Evolutionary conservation across 116 monocot genomes (phyloP), one percentile per base, ranked within the genome.

Genomic region (Iris pallida): DNA sequence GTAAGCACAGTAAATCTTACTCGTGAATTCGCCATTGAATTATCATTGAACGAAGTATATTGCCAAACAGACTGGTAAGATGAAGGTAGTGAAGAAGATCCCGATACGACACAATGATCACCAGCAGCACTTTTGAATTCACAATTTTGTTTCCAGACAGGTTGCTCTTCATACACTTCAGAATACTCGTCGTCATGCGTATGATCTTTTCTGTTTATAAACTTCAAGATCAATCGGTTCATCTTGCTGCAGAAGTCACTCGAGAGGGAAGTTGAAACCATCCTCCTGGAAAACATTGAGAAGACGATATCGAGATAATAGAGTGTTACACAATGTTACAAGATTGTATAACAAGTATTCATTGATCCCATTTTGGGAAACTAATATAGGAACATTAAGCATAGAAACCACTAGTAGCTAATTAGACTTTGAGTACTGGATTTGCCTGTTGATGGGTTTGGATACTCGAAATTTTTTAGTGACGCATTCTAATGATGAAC

Each of bases 181-280:
- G 8, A 45, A 46, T 47, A 70, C 42, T 70, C 73, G 8, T 87
- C 44, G 69, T 63, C 73, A 18, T 42, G 68, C 66, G 54, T 30
- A 12, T 20, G 82, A 49, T 55, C 70, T 83, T 72, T 63, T 76
- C 66, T 80, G 10, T 64, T 71, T 58, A 88, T 47, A 43, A 83
- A 58, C 45, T 80, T 76, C 59, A 68, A 55, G n/a, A 92, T 18
- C 44, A 92, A 20, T 54, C 58, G 61, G 47, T 92, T 78, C 85
- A 92, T 79, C 58, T 71, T 79, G 15, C 71, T 59, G 7, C 85
- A 64, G 54, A 92, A 92, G 11, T 83, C 83, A 63, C 85, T 81
- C 8, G 76, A 65, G 66, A 92, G 88, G 18, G 79, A 80, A 30
- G 68, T 76, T 16, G 88, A 75, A 46, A 91, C 91, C 55, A 65